phyloP scores from a whole-genome alignment of 108 stramenopile genomes.

The Tribonema minus region DNA sequence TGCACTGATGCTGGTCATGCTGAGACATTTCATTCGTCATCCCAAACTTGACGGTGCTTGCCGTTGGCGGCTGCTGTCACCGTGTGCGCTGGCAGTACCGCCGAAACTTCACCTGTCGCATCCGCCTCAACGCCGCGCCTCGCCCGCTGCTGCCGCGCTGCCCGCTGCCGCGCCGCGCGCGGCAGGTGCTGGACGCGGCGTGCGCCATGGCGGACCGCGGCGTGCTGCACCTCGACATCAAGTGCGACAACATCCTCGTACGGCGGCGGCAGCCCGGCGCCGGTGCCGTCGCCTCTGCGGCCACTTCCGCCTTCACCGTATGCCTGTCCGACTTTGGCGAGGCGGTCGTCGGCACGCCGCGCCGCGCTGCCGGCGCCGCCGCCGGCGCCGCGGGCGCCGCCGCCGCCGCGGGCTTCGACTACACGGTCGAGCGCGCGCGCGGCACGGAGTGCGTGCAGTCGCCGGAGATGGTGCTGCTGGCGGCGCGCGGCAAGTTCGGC shows the following conservation, averaged over 20 bases:
- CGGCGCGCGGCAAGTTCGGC: background rate
- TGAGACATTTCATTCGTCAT: no score
- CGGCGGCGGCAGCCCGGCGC: background rate
- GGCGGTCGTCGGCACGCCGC: background rate
- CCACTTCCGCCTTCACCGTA: no score
- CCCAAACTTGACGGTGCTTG: no score
- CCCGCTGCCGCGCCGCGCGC: background rate
- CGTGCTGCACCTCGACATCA: constrained; percentile 39
- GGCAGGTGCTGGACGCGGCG: constrained; percentile 13
- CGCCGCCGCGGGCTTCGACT: background rate
- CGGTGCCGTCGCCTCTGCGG: background rate
- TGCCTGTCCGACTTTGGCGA: constrained; percentile 47
- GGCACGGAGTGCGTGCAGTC: constrained; percentile 42
- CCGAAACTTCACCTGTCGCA: no score
- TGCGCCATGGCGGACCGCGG: constrained; percentile 18
- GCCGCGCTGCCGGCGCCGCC: no score
- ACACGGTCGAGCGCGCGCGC: constrained; percentile 2
- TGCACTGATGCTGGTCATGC: no score
- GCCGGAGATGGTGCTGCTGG: constrained; percentile 34
- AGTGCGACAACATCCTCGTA: constrained; percentile 42
- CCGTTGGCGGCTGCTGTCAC: no score
- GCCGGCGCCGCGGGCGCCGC: background rate
- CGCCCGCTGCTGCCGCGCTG: no score
- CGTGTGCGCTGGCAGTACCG: no score
- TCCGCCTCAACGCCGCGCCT: no score